phyloP scores from a whole-genome alignment of 495 filamentous ascomycete species.

The Penicillium tannophilum region DNA sequence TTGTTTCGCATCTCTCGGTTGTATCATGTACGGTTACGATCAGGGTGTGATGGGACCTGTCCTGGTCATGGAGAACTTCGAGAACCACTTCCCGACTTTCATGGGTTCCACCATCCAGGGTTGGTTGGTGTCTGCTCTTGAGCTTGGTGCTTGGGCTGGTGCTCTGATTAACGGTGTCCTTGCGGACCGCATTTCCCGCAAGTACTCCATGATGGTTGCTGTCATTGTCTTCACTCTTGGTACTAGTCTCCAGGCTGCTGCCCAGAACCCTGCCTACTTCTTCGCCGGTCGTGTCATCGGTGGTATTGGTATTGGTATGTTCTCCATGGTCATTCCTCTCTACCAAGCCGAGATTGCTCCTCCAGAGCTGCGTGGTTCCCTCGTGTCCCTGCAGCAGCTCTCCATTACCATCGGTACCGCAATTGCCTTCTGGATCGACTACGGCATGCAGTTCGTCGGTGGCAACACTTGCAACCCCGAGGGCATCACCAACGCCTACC shows the following conservation, averaged over 20 bases:
- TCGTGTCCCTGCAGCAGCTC: constrained; percentile 76
- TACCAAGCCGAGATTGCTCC: constrained; percentile 78
- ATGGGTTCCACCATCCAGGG: constrained; percentile 60
- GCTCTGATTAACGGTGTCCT: constrained; percentile 74
- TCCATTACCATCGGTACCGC: constrained; percentile 74
- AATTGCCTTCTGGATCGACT: constrained; percentile 75
- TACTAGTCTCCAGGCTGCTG: constrained; percentile 44
- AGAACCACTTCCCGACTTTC: constrained; percentile 9
- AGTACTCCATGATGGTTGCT: constrained; percentile 74
- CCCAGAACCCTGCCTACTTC: constrained; percentile 39
- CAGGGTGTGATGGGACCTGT: constrained; percentile 14
- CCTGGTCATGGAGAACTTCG: constrained; percentile 15
- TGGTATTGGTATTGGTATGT: constrained; percentile 68
- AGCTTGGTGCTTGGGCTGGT: constrained; percentile 81
- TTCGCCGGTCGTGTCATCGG: constrained; percentile 52
- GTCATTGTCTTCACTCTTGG: constrained; percentile 73
- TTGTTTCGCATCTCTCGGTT: constrained; percentile 25
- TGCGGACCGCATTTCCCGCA: constrained; percentile 73
- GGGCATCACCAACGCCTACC: constrained; percentile 26
- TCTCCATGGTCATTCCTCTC: constrained; percentile 56
- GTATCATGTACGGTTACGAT: constrained; percentile 22
- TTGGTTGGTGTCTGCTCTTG: constrained; percentile 76
- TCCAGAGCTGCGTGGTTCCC: constrained; percentile 71
- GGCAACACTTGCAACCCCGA: constrained; percentile 30
- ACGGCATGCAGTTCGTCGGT: constrained; percentile 64